Evolutionary conservation across 2,329 filamentous ascomycete species (phyloP).

Genomic region (Alternaria ventricosa): DNA sequence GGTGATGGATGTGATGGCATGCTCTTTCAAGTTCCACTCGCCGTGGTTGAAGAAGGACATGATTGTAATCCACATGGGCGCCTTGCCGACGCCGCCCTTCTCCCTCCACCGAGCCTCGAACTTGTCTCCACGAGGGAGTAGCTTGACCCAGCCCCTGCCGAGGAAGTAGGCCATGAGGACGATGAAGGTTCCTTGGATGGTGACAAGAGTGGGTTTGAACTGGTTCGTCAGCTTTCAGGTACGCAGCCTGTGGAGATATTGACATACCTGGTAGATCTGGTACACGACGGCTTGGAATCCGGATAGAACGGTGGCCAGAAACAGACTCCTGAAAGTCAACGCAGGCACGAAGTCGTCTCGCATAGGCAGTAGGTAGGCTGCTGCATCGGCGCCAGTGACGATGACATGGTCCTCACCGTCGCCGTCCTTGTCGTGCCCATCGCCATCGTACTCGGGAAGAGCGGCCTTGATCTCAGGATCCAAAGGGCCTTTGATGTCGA

Average conservation of each 20-base stretch:
- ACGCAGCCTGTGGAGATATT: not conserved
- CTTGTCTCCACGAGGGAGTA: conserved; percentile 21
- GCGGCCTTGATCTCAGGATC: conserved; percentile 18
- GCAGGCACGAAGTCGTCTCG: conserved; percentile 17
- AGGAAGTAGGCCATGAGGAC: conserved; percentile 23
- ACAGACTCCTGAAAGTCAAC: conserved; percentile 17
- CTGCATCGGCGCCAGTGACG: conserved; percentile 21
- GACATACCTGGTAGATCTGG: conserved; percentile 19
- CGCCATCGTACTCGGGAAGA: conserved; percentile 11
- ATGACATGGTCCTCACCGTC: conserved; percentile 9
- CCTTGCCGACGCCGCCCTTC: conserved; percentile 13
- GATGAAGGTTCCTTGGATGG: conserved; percentile 24
- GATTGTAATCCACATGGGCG: conserved; percentile 12
- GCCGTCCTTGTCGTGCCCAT: conserved; percentile 8
- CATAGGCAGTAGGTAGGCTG: conserved; percentile 20
- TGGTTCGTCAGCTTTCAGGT: conserved; percentile 1
- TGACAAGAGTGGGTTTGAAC: conserved; percentile 22
- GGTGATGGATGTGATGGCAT: conserved; percentile 20
- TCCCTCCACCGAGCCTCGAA: conserved; percentile 22
- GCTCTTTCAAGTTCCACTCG: conserved; percentile 20
- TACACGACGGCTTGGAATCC: conserved; percentile 22
- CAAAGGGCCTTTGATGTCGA: conserved; percentile 10
- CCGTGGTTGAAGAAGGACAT: conserved; percentile 24
- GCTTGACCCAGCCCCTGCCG: conserved; percentile 17
- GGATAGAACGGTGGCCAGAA: conserved; percentile 16